Base-by-base conservation (phyloP, 2,329 filamentous ascomycete genomes). In the Cadophora sp. region DNA sequence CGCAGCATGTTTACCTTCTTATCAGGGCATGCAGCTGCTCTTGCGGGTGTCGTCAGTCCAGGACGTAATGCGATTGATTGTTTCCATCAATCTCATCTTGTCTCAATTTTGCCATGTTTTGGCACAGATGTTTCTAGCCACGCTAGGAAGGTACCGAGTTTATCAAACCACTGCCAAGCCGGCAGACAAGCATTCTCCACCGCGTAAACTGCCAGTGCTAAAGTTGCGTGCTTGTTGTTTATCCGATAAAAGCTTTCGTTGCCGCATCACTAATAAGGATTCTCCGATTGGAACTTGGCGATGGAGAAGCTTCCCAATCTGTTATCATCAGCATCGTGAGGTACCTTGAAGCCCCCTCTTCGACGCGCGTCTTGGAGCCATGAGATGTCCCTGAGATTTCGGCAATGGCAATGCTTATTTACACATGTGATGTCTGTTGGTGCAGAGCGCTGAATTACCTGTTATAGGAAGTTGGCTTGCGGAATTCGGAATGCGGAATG, bases 281-380 rank as follows among this genome's bases (percentile, higher is more conserved):
- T 58, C 16, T 37, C 31, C 53, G 27, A 58, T 58, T 58, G 27
- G 29, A 14, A 58, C 53, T 37, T 58, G 27, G 53, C 27, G 24
- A 58, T 37, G 53, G 53, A 37, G 53, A 58, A 58, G 27, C 53
- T 58, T 58, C 16, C 53, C 27, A 8, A 58, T 58, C 27, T 16
- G 27, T 11, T 37, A 14, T 12, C 6, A 3, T 77, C n/a, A 31
- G 9, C 27, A 9, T 58, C 16, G 27, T 37, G 27, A 34, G 7
- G n/a, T 58, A 34, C 31, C 29, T 58, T 58, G 16, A 58, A 58
- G 5, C n/a, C n/a, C 19, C 53, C 31, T 58, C 19, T 14, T 22
- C 12, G 48, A 51, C 48, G 48, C 48, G 48, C 48, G 48, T 51
- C 48, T 37, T 37, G 34, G 34, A 11, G 34, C 34, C 34, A 37